Evolutionary conservation across 208 protist genomes (phyloP), one percentile per base, ranked within the genome.

Genomic region (Trypanosoma theileri): DNA sequence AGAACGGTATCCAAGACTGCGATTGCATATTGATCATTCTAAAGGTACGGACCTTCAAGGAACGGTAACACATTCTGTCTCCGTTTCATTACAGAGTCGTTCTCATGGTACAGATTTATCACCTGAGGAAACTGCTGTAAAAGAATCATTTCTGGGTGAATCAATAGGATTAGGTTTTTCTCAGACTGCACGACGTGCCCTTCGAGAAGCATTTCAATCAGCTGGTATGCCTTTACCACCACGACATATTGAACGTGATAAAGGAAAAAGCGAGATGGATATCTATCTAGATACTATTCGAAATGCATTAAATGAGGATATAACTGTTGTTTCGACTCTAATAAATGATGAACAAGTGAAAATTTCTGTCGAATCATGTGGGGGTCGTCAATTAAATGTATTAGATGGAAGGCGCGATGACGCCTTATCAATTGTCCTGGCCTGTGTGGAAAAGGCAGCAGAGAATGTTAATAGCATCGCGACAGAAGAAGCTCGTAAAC

Each of bases 11-110:
- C 90, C 90, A 1, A 40, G 67, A n/a, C 65, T 95, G 0, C 68
- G 60, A 16, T 55, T 93, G 6, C 16, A 68, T 17, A 40, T 90
- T 61, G 71, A 71, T 24, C 86, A 95, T 74, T 86, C 84, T 2
- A 75, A 77, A 44, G 87, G 79, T 0, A 52, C 56, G 17, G 87
- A 95, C 69, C 68, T 92, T 45, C 76, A 89, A 35, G 81, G 79
- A 16, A 70, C 51, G 2, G 54, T 75, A n/a, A 86, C 86, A 45
- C 87, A 93, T 58, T 84, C 85, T 24, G 59, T 91, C 42, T 75
- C 73, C 12, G 75, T 91, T 4, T 67, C 66, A 3, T 67, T 95
- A 24, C 53, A 62, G 35, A 24, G 28, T 45, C 12, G 44, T 24
- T 19, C n/a, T 8, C 13, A 26, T 54, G 16, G 4, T 24, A n/a